Percentiles rank a stretch among this genome's conserved stretches.
Conservation (phyloP, 1,139 yeast species). For the Hemisphaericaspora xylofermentans region DNA sequence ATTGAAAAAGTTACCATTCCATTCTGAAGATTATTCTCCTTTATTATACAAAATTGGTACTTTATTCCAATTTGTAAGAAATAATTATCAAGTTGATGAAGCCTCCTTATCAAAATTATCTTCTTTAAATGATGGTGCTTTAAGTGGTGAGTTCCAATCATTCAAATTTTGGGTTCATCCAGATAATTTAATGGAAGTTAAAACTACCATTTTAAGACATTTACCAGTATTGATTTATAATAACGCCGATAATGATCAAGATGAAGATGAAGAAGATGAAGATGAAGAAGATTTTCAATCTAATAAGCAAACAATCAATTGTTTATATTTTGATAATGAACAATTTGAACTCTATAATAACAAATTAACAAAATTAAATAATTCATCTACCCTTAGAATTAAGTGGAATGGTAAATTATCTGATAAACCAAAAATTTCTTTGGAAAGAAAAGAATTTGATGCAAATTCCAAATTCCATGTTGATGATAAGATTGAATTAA, state of each 20-base stretch:
- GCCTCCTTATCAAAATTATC: conserved; percentile 39
- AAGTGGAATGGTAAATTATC: conserved; percentile 87
- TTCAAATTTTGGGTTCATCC: conserved; percentile 96
- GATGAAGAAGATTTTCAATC: conserved; percentile 28
- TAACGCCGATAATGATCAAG: conserved; percentile 36
- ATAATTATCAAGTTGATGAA: conserved; percentile 50
- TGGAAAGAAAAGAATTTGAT: conserved; percentile 77
- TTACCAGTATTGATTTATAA: conserved; percentile 87
- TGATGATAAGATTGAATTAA: conserved; percentile 62
- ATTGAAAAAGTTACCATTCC: conserved; percentile 84
- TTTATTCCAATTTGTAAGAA: conserved; percentile 77
- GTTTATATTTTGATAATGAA: conserved; percentile 83
- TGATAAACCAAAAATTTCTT: conserved; percentile 71
- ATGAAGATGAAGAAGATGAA: conserved; percentile 37
- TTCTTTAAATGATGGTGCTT: conserved; percentile 48
- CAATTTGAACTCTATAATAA: conserved; percentile 83
- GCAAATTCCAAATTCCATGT: conserved; percentile 53
- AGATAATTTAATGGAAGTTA: conserved; percentile 94
- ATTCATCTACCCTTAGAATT: conserved; percentile 74
- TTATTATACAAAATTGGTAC: conserved; percentile 79
- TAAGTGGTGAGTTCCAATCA: conserved; percentile 63
- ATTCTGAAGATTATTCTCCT: conserved; percentile 93
- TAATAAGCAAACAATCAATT: conserved; percentile 77
- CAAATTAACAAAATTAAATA: conserved; percentile 69
- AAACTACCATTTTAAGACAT: conserved; percentile 88